Conservation (phyloP, 2,329 filamentous ascomycete genomes). For the Colletotrichum musae region DNA sequence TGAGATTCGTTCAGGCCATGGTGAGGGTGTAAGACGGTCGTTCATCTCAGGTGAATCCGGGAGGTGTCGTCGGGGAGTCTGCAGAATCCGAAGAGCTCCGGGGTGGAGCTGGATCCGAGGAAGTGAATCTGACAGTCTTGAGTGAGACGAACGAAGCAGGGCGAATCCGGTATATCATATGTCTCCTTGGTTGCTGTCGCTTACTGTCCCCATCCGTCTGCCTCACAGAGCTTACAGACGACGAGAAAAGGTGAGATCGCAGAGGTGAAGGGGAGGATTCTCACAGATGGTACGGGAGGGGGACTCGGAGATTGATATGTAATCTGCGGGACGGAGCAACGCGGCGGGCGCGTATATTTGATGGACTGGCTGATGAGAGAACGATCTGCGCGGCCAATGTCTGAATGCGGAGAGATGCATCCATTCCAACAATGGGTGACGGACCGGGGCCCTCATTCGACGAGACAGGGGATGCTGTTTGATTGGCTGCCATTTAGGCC, state of each 20-base stretch:
- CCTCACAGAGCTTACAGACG: no score
- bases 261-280: not conserved
- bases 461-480: not conserved
- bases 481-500: constrained; percentile 22
- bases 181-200: no score
- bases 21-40: not conserved
- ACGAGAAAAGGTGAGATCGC: not conserved
- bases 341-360: constrained; percentile 12
- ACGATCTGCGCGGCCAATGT: constrained; percentile 24
- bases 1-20: not conserved
- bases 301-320: constrained; percentile 17
- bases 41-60: not conserved
- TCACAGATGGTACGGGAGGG: not conserved
- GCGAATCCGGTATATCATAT: no score
- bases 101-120: no score
- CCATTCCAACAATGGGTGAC: constrained; percentile 22
- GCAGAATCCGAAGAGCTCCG: not conserved
- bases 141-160: no score
- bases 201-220: no score
- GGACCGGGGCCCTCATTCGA: constrained; percentile 3
- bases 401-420: constrained; percentile 35
- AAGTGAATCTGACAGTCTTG: no score
- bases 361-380: not conserved
- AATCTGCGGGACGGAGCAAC: constrained; percentile 8
- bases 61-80: not conserved